Evolutionary conservation across 2,329 filamentous ascomycete genomes (phyloP).

Genomic region (Chalara sp.): DNA sequence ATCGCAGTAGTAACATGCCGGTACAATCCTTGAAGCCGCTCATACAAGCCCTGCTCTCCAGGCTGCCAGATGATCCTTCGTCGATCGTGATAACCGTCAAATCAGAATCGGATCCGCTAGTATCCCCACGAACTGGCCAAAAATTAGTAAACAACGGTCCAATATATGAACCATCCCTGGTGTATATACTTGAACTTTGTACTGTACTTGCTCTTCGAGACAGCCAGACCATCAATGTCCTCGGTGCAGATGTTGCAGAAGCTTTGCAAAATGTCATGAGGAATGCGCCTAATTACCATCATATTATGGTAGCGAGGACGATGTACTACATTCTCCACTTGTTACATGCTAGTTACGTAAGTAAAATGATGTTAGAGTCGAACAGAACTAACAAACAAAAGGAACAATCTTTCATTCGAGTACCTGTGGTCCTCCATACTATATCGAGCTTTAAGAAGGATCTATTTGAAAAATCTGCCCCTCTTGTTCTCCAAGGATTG

Average conservation of each 20-base stretch:
- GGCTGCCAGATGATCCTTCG: constrained; percentile 80
- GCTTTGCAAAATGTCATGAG: constrained; percentile 75
- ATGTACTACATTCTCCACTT: constrained; percentile 82
- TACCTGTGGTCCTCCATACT: constrained; percentile 83
- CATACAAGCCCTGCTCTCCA: constrained; percentile 67
- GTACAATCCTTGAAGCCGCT: constrained; percentile 51
- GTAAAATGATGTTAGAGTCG: constrained; percentile 26
- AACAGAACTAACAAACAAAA: constrained; percentile 31
- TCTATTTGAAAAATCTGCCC: constrained; percentile 66
- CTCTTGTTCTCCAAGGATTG: constrained; percentile 71
- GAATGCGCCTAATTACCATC: constrained; percentile 72
- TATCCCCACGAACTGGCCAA: constrained; percentile 51
- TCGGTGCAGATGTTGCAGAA: constrained; percentile 76
- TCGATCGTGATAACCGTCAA: constrained; percentile 84
- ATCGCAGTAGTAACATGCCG: constrained; percentile 48
- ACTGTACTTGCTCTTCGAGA: constrained; percentile 77
- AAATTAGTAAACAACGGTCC: constrained; percentile 49
- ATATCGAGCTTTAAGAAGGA: constrained; percentile 83
- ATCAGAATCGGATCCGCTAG: constrained; percentile 63
- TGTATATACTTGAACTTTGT: constrained; percentile 87
- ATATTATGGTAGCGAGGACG: constrained; percentile 74
- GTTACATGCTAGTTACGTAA: constrained; percentile 77
- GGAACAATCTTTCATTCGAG: constrained; percentile 87
- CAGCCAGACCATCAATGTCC: constrained; percentile 58
- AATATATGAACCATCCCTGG: constrained; percentile 75